Evolutionary conservation across 2,329 filamentous ascomycete genomes (phyloP), one percentile per base, ranked within the genome.

Genomic region (Alternaria viburni): DNA sequence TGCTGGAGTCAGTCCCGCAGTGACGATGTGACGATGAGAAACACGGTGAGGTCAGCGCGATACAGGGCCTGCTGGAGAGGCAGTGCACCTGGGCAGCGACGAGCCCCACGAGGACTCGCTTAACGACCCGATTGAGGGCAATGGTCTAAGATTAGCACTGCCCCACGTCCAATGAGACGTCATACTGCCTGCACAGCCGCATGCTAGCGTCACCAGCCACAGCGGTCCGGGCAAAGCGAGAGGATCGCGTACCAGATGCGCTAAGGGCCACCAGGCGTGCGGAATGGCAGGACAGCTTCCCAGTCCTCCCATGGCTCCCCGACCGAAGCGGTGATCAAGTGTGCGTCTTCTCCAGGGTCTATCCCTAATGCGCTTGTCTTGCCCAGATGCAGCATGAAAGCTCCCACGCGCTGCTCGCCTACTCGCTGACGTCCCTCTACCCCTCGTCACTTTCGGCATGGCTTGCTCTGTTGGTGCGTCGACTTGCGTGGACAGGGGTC

Each of bases 261-360:
- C 46, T 52, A 45, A 59, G 64, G 62, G 56, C 62, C 19, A 46
- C 70, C 66, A 61, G 46, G 68, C 43, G 45, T 62, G 66, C 60
- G 66, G 68, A 59, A 67, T 67, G 67, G 62, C 60, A 62, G 58
- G 59, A 54, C 56, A 51, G 55, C 46, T 23, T 58, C 46, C 51
- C 62, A 62, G 54, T 66, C 62, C 57, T 58, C 58, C 62, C 63
- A 64, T 67, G 66, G 55, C 61, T 62, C 64, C 68, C 68, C 70
- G 69, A 73, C 70, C 67, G 68, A 74, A 74, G 74, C 74, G 74
- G 73, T 77, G 68, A 68, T 72, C 65, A 64, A 70, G 71, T 62
- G 67, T 62, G 69, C 70, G 57, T 67, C 63, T 71, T 61, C 56
- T 68, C 61, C 66, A 64, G 64, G 65, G 54, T 51, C 49, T 57